Evolutionary conservation across 305 asterid species (phyloP).

Genomic region (Andrographis paniculata): DNA sequence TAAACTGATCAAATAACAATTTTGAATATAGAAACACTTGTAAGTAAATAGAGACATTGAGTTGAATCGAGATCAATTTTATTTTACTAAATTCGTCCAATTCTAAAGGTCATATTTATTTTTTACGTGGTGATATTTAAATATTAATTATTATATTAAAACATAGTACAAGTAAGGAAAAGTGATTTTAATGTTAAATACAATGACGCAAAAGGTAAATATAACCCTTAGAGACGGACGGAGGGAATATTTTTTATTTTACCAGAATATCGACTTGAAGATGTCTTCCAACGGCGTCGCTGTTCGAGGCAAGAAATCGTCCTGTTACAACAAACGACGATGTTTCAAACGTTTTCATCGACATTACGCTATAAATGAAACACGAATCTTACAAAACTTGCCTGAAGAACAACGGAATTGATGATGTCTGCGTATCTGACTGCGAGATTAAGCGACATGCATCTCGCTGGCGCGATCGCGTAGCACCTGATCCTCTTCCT

Average conservation of each 20-base stretch:
- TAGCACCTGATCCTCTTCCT: slow-evolving; percentile 73
- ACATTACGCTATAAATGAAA: slow-evolving; percentile 1
- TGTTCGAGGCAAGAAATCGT: slow-evolving; percentile 91
- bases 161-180: no score
- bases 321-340: no score
- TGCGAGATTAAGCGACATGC: slow-evolving; percentile 85
- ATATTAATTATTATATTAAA: no score
- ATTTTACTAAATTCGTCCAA: no score
- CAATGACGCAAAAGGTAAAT: no score
- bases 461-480: slow-evolving; percentile 91
- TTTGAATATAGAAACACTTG: not conserved
- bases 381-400: slow-evolving; percentile 22
- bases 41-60: no score
- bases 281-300: slow-evolving; percentile 92
- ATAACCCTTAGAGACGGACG: no score
- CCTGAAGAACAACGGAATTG: slow-evolving; percentile 86
- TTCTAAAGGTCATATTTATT: no score
- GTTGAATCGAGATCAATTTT: no score
- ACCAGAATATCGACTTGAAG: slow-evolving; percentile 89
- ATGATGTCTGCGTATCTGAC: slow-evolving; percentile 89
- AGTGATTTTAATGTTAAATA: no score
- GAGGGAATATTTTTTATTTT: slow-evolving; percentile 9
- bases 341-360: no score
- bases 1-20: slow-evolving; percentile 37
- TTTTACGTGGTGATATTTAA: no score